Evolutionary conservation across 139 green algal species (phyloP).

Genomic region (Picochlorum sp.): DNA sequence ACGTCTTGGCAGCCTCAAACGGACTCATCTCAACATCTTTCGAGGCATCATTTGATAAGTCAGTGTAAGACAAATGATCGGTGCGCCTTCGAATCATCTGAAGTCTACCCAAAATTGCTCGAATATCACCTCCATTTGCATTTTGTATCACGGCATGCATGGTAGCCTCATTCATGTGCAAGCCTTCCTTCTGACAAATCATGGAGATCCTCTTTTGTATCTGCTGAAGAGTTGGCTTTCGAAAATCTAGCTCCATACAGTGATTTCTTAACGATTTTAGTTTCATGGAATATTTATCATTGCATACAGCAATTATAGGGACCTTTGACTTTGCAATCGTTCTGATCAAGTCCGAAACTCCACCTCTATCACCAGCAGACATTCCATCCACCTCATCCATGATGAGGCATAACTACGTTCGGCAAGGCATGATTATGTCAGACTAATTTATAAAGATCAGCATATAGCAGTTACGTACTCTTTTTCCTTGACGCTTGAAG

Average conservation of each 20-base stretch:
- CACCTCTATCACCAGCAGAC: conserved; percentile 84
- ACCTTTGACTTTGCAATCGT: conserved; percentile 79
- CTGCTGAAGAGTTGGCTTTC: conserved; percentile 68
- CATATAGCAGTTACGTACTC: not conserved
- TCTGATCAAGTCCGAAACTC: conserved; percentile 84
- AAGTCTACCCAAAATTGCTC: conserved; percentile 85
- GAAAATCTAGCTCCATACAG: conserved; percentile 80
- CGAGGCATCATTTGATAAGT: conserved; percentile 36
- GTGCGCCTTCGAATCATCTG: conserved; percentile 71
- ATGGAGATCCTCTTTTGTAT: conserved; percentile 66
- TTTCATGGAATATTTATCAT: conserved; percentile 95
- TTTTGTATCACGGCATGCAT: conserved; percentile 74
- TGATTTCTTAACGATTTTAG: conserved; percentile 78
- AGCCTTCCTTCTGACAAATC: conserved; percentile 68
- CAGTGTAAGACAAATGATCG: conserved; percentile 58
- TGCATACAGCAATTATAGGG: conserved; percentile 98
- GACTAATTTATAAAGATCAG: not conserved
- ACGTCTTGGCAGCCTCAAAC: conserved; percentile 65
- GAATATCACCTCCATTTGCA: conserved; percentile 79
- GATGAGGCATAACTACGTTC: conserved; percentile 47
- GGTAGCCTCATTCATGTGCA: conserved; percentile 59
- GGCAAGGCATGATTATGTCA: conserved; percentile 34
- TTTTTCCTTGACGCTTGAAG: conserved; percentile 2
- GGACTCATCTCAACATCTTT: conserved; percentile 86
- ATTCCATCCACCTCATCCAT: conserved; percentile 99